Evolutionary conservation across 2,329 filamentous ascomycete genomes (phyloP), one percentile per base, ranked within the genome.

Genomic region (Pestalotiopsis sp.): DNA sequence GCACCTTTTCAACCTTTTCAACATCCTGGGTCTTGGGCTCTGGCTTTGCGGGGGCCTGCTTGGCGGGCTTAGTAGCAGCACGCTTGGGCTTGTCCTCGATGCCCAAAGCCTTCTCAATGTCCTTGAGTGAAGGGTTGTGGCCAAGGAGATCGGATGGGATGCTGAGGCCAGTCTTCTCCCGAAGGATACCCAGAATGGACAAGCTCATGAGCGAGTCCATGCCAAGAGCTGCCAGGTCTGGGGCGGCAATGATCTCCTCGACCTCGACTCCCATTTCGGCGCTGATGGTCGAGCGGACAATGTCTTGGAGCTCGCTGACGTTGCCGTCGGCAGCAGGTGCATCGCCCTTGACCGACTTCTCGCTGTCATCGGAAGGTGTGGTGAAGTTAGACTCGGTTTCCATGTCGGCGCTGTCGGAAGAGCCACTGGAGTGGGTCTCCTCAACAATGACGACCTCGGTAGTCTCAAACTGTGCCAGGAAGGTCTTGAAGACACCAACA

Each of bases 211-310:
- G 81, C 2, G 86, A 89, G 75, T 90, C 87, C 81, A 90, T 87
- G 3, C 87, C 87, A 13, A 89, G 79, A 2, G 85, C 84, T n/a
- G 84, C 83, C 67, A 89, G 80, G 71, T 88, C 85, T 0, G 85
- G 83, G 0, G 85, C 84, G 25, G 85, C 85, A 3, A 86, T 77
- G 38, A 89, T 83, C 73, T 93, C 90, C 38, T 90, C 87, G 12
- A 91, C 82, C 27, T 90, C 87, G n/a, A 93, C 88, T 68, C 90
- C 90, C 86, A 93, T 92, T 78, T 93, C 91, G 49, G 86, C 83
- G n/a, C 90, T 88, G 70, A 93, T 89, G 68, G 90, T 92, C 66
- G 87, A 85, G 78, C 91, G 89, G 61, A 92, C 85, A 73, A 86
- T 77, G 76, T 83, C 74, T 81, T 85, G 80, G 49, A 87, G 75